phyloP scores from a whole-genome alignment of 169 alveolate species.

The Plasmodium inui region DNA sequence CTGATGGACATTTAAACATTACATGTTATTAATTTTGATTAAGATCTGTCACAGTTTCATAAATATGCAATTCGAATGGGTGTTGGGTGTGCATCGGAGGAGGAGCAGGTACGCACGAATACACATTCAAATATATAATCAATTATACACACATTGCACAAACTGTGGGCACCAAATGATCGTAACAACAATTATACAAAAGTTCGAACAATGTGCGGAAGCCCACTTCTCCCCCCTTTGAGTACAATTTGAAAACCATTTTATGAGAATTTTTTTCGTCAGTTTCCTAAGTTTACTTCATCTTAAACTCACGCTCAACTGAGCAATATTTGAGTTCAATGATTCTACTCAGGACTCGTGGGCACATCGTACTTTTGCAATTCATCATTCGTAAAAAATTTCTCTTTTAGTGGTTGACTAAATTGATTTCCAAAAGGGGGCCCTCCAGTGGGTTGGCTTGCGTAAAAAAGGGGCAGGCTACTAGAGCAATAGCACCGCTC shows the following conservation, averaged over 20 bases:
- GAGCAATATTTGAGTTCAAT: constrained; percentile 70
- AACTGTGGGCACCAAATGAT: not conserved
- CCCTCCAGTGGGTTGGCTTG: not conserved
- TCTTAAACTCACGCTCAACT: constrained; percentile 71
- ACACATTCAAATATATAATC: not conserved
- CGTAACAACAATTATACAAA: not conserved
- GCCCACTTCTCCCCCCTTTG: not conserved
- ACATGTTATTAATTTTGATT: not conserved
- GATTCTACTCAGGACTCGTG: constrained; percentile 71
- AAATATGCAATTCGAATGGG: not conserved
- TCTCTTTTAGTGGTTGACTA: not conserved
- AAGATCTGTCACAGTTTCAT: not conserved
- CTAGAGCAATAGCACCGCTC: not conserved
- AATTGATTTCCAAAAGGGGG: constrained; percentile 5
- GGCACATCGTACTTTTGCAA: constrained; percentile 34
- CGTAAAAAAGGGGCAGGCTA: not conserved
- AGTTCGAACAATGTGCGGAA: not conserved
- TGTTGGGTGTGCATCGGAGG: not conserved
- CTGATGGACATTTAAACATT: not conserved
- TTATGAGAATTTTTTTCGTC: constrained; percentile 20
- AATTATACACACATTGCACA: not conserved
- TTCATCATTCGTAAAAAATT: constrained; percentile 33
- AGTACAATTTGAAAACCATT: not conserved
- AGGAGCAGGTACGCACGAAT: not conserved
- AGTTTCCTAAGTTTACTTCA: constrained; percentile 43